Percentiles rank a stretch among this genome's conserved stretches.
Evolutionary conservation across 2,329 filamentous ascomycete species (phyloP).

Genomic region (Phyllosticta paracitricarpa): DNA sequence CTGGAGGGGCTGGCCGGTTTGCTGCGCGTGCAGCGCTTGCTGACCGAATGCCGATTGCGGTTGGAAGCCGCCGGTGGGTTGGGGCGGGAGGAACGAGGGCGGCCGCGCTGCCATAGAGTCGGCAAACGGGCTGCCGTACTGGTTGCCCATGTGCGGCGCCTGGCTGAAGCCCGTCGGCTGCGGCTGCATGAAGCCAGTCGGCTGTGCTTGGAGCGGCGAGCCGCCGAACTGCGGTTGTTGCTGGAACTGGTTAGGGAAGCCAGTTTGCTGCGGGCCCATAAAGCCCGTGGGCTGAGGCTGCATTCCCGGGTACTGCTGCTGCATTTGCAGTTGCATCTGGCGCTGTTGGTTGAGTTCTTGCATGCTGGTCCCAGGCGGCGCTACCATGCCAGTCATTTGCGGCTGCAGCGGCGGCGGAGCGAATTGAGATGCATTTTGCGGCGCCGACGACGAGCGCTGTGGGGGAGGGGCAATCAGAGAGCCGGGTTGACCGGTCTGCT

Average conservation of each 20-base stretch:
- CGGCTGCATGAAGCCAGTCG: slow-evolving; percentile 47
- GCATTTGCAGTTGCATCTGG: slow-evolving; percentile 25
- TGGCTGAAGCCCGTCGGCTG: slow-evolving; percentile 42
- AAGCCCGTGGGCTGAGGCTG: slow-evolving; percentile 30
- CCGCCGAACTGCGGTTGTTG: slow-evolving; percentile 15
- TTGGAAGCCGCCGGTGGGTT: slow-evolving; percentile 17
- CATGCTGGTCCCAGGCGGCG: slow-evolving; percentile 66
- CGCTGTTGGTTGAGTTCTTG: slow-evolving; percentile 48
- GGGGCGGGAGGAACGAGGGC: neutral
- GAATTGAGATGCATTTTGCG: slow-evolving; percentile 60
- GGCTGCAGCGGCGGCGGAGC: slow-evolving; percentile 67
- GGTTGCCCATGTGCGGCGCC: slow-evolving; percentile 34
- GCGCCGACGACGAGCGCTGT: slow-evolving; percentile 74
- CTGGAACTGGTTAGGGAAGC: slow-evolving; percentile 13
- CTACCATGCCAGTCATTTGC: slow-evolving; percentile 72
- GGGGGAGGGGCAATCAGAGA: slow-evolving; percentile 69
- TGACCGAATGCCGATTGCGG: slow-evolving; percentile 8
- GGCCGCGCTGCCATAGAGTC: slow-evolving; percentile 3
- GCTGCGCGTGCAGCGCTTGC: slow-evolving; percentile 18
- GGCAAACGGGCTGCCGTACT: slow-evolving; percentile 40
- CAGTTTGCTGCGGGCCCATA: slow-evolving; percentile 25
- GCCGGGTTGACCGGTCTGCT: slow-evolving; percentile 44
- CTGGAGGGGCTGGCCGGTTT: slow-evolving; percentile 25
- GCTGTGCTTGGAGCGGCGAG: slow-evolving; percentile 28
- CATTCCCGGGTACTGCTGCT: slow-evolving; percentile 16